Conservation (phyloP, 163 green algal genomes). For the Chlorella variabilis region DNA sequence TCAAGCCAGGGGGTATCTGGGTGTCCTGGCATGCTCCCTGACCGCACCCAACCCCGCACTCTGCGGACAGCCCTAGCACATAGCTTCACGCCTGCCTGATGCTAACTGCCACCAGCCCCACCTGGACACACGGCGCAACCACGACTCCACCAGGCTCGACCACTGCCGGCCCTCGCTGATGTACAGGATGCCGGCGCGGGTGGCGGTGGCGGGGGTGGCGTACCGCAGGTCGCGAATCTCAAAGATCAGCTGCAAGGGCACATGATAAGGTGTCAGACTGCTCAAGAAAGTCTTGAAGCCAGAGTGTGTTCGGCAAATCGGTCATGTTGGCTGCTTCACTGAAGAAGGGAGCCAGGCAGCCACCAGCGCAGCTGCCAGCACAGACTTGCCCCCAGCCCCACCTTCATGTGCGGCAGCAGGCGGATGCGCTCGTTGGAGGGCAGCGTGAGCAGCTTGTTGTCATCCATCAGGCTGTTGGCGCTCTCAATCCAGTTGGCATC, state of each 20-base stretch:
- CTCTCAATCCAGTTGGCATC: slow-evolving; percentile 96
- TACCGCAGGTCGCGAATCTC: slow-evolving; percentile 89
- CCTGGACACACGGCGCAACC: slow-evolving; percentile 74
- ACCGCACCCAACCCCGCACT: too few species aligned
- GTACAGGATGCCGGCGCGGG: slow-evolving; percentile 90
- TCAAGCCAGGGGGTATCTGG: too few species aligned
- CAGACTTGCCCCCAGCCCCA: too few species aligned
- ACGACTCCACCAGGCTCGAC: slow-evolving; percentile 82
- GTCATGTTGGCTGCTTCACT: too few species aligned
- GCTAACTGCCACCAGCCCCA: too few species aligned
- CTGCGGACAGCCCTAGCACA: slow-evolving; percentile 62
- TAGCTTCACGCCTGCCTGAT: slow-evolving; percentile 2
- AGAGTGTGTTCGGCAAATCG: too few species aligned
- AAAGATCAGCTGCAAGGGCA: slow-evolving; percentile 64
- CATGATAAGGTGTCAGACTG: too few species aligned
- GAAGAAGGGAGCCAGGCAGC: too few species aligned
- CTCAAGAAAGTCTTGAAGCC: too few species aligned
- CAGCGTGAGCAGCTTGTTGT: slow-evolving; percentile 94
- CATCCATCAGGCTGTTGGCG: slow-evolving; percentile 60
- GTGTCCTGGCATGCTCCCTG: too few species aligned
- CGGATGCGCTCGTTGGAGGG: slow-evolving; percentile 95
- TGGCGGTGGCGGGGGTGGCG: slow-evolving; percentile 92
- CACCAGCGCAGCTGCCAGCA: too few species aligned
- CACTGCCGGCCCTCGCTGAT: slow-evolving; percentile 87
- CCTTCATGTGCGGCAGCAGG: slow-evolving; percentile 86